A percentile compares a stretch with the other conserved stretches of the same genome.
Conservation (phyloP, 805 yeast species). For the Candida dajiaensis region DNA sequence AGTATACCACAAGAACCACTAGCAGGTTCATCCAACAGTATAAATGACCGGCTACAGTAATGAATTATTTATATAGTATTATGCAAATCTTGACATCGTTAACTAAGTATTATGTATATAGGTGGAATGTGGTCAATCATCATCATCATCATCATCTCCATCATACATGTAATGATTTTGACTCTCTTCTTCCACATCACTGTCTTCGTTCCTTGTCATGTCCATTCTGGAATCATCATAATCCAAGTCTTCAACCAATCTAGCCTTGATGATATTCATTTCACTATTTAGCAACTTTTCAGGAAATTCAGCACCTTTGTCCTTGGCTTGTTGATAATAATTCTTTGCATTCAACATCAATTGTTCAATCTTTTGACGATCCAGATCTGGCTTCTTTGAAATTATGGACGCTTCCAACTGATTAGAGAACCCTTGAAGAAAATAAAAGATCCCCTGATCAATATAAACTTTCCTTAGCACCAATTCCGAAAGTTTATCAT, state of each 20-base stretch:
- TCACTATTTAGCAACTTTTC: slow-evolving; percentile 15
- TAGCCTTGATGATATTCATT: slow-evolving; percentile 7
- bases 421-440: slow-evolving; percentile 19
- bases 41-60: not conserved
- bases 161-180: not conserved
- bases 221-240: not conserved
- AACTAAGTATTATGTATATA: too few species aligned
- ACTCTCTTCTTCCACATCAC: slow-evolving; percentile 2
- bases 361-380: slow-evolving; percentile 9
- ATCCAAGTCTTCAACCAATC: slow-evolving; percentile 4
- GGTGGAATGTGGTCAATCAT: not conserved
- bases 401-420: slow-evolving; percentile 15
- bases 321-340: slow-evolving; percentile 12
- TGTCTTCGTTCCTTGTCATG: not conserved
- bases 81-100: not conserved
- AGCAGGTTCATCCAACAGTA: not conserved
- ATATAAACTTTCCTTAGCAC: slow-evolving; percentile 14
- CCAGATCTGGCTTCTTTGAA: not conserved
- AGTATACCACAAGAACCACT: not conserved
- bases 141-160: not conserved
- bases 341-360: slow-evolving; percentile 10
- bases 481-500: slow-evolving; percentile 16
- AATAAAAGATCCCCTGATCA: slow-evolving; percentile 20
- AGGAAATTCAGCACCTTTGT: slow-evolving; percentile 11
- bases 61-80: not conserved